Conservation (phyloP, 2,329 filamentous ascomycete species). For the Lachnellula arida region DNA sequence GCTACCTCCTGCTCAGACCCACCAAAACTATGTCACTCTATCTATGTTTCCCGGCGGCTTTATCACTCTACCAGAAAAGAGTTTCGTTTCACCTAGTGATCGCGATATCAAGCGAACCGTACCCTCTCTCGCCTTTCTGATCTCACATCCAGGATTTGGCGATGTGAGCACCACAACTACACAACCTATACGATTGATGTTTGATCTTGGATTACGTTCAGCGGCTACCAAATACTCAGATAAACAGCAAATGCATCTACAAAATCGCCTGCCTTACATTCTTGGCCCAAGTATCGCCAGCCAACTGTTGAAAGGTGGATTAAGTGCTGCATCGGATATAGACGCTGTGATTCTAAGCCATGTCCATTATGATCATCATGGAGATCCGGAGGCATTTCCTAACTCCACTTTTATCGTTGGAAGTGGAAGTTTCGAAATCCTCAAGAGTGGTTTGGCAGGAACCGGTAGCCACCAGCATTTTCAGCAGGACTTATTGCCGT, state of each 20-base stretch:
- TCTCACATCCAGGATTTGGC: conserved; percentile 39
- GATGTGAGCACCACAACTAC: conserved; percentile 9
- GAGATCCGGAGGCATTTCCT: conserved; percentile 49
- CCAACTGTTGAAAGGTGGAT: conserved; percentile 35
- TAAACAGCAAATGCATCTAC: conserved; percentile 41
- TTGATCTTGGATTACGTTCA: conserved; percentile 49
- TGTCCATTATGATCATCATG: conserved; percentile 54
- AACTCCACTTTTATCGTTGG: conserved; percentile 47
- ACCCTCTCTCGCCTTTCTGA: conserved; percentile 49
- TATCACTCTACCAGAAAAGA: conserved; percentile 42
- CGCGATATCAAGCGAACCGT: conserved; percentile 41
- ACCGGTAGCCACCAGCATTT: conserved; percentile 38
- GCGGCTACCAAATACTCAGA: conserved; percentile 40
- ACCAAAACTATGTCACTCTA: conserved; percentile 30
- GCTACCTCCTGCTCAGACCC: neutral
- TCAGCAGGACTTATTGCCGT: conserved; percentile 39
- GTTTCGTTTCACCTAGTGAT: conserved; percentile 43
- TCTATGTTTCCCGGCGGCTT: conserved; percentile 38
- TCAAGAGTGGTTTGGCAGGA: conserved; percentile 26
- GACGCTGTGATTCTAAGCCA: conserved; percentile 42
- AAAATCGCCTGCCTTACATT: conserved; percentile 40
- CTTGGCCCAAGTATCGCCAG: conserved; percentile 41
- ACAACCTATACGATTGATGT: conserved; percentile 36
- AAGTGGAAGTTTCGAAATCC: conserved; percentile 39
- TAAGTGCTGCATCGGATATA: conserved; percentile 23